phyloP scores from a whole-genome alignment of 2,329 filamentous ascomycete genomes.

The Apiospora koreana region DNA sequence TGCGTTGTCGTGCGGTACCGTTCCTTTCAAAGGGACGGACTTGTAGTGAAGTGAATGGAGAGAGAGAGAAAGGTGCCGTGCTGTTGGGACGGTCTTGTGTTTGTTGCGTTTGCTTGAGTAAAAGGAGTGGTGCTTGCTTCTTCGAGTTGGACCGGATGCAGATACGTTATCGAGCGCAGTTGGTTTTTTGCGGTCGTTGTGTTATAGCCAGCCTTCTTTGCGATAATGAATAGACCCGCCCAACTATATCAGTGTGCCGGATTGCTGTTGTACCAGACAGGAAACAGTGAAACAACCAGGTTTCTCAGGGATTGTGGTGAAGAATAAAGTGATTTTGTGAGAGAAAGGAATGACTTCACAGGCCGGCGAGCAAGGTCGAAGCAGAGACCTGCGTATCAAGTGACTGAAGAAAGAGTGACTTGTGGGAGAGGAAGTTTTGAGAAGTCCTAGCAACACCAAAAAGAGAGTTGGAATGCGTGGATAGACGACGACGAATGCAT shows the following conservation, averaged over 20 bases:
- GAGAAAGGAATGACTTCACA: constrained; percentile 20
- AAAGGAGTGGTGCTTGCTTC: constrained; percentile 5
- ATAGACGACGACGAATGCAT: neutral
- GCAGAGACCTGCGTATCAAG: constrained; percentile 25
- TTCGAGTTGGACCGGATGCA: neutral
- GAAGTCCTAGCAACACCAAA: constrained; percentile 7
- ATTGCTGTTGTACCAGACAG: constrained; percentile 24
- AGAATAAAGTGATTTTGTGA: constrained; percentile 20
- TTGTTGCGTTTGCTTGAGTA: neutral
- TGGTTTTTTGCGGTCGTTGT: neutral
- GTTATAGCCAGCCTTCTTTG: constrained; percentile 1
- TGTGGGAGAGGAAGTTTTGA: constrained; percentile 10
- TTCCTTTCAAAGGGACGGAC: constrained; percentile 3
- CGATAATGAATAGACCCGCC: constrained; percentile 6
- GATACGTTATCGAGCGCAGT: neutral
- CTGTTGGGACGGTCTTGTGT: neutral
- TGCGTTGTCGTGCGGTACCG: neutral
- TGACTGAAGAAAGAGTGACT: constrained; percentile 23
- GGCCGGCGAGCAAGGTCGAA: constrained; percentile 17
- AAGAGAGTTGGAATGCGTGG: constrained; percentile 10
- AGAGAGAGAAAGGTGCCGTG: constrained; percentile 4
- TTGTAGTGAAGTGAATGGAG: neutral
- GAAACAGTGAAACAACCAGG: constrained; percentile 37
- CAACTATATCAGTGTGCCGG: constrained; percentile 4
- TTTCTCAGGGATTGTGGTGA: constrained; percentile 28